These are phyloP conservation scores for Hortiboletus flavorubellus DNA, from an alignment of 768 basidiomycete genomes.

Conservation along the genomic window DNA sequence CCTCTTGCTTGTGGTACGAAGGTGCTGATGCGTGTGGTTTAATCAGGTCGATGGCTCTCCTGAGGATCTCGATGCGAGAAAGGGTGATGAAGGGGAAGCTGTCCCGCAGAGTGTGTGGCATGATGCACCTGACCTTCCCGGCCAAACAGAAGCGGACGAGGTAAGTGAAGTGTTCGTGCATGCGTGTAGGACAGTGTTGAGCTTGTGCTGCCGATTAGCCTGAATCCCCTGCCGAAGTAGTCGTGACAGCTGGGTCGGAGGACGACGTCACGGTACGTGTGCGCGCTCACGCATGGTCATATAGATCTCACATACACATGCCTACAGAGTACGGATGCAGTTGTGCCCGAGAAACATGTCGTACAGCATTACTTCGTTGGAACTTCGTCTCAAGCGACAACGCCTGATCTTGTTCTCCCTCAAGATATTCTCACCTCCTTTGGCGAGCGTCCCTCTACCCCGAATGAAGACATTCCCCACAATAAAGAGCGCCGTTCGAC, in stretches of 20 bases:
- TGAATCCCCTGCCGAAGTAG: too few relatives aligned
- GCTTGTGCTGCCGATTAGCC: background rate
- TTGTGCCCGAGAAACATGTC: background rate
- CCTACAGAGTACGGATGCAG: background rate
- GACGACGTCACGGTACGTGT: background rate
- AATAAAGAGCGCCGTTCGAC: background rate
- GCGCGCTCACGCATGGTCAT: background rate
- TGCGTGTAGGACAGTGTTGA: background rate
- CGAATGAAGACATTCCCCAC: background rate
- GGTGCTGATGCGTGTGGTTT: background rate
- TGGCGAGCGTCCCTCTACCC: background rate
- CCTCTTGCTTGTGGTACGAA: background rate
- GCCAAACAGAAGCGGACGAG: background rate
- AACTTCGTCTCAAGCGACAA: background rate
- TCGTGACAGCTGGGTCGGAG: background rate
- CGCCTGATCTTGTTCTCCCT: conserved; percentile 19
- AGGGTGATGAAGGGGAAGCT: background rate
- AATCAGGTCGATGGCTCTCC: background rate
- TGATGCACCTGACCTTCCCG: background rate
- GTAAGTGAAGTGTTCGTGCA: background rate
- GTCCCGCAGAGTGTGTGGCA: background rate
- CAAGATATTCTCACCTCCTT: background rate
- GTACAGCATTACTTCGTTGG: background rate
- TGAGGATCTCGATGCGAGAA: background rate
- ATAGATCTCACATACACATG: background rate